Evolutionary conservation across 2,329 filamentous ascomycete species (phyloP).

Genomic region (Ceratocystis colombiana): DNA sequence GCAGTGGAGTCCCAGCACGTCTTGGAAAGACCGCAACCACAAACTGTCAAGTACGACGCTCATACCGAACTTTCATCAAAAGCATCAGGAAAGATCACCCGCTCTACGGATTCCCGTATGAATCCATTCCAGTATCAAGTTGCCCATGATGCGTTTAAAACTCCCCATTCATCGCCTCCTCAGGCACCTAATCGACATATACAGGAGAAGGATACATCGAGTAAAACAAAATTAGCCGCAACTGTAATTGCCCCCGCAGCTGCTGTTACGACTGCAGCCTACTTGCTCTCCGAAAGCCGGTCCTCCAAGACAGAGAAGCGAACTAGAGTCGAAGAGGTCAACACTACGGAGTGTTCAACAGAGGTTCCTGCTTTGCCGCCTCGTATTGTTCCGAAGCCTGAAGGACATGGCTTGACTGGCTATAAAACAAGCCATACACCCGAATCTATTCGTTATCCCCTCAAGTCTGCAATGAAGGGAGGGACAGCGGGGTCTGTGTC

Average conservation of each 20-base stretch:
- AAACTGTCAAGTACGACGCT: neutral
- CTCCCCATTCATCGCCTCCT: constrained; percentile 36
- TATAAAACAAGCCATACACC: neutral
- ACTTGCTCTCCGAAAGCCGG: neutral
- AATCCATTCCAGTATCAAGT: constrained; percentile 53
- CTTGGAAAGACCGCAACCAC: neutral
- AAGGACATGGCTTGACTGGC: neutral
- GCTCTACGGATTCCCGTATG: constrained; percentile 29
- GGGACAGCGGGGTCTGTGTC: neutral
- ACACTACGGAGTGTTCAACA: neutral
- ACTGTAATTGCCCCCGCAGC: neutral
- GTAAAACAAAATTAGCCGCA: neutral
- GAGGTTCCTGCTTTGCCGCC: neutral
- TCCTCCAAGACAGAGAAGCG: neutral
- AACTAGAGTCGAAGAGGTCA: neutral
- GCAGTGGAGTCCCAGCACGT: neutral
- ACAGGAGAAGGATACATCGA: neutral
- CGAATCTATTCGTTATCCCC: neutral
- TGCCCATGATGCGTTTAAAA: constrained; percentile 42
- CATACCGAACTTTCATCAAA: neutral
- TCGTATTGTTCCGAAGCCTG: neutral
- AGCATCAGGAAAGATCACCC: neutral
- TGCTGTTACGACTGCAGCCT: neutral
- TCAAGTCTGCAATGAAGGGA: constrained; percentile 6
- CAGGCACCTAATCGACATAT: constrained; percentile 30